Evolutionary conservation across 1,284 basidiomycete genomes (phyloP), one percentile per base, ranked within the genome.

Genomic region (Leucoagaricus sp.): DNA sequence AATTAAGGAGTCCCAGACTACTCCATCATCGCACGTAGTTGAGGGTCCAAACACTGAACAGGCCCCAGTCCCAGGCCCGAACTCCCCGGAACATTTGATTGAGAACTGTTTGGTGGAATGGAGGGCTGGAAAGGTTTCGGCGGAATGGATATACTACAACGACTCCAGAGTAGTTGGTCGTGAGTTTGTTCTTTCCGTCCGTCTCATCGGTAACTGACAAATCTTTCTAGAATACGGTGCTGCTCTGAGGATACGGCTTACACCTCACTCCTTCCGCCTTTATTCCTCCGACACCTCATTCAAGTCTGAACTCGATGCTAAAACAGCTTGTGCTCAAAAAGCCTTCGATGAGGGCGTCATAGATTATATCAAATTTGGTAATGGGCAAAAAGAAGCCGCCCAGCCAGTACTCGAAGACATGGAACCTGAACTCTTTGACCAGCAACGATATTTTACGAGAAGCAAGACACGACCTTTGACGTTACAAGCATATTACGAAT

Each of bases 401-500:
- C 64, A 62, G 40, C 19, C 53, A 13, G 33, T 47, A 19, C 61
- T 64, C 19, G 59, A 63, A 61, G 55, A 60, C 40, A 17, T 61
- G 25, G 57, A 61, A n/a, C 48, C 49, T 10, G 42, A 46, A 44
- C 61, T 25, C 56, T 54, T 61, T n/a, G 49, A 57, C 31, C 58
- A 56, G 12, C 57, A 55, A 23, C 59, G 57, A 3, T 58, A 62
- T 7, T 63, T 64, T 1, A 63, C 68, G 3, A 65, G 63, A 44
- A 60, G 60, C 12, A 66, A 77, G 45, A 72, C 75, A 1, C 69
- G 44, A n/a, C 45, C 52, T 26, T 19, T 53, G 23, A 53, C 52
- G 15, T 21, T 87, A 0, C 82, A 86, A 58, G 66, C 68, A 0
- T 87, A 83, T 66, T 84, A 77, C 61, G 84, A 85, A 21, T 66